Conservation (phyloP, 371 early-diverging fungal genomes). For the Enterospora canceri region DNA sequence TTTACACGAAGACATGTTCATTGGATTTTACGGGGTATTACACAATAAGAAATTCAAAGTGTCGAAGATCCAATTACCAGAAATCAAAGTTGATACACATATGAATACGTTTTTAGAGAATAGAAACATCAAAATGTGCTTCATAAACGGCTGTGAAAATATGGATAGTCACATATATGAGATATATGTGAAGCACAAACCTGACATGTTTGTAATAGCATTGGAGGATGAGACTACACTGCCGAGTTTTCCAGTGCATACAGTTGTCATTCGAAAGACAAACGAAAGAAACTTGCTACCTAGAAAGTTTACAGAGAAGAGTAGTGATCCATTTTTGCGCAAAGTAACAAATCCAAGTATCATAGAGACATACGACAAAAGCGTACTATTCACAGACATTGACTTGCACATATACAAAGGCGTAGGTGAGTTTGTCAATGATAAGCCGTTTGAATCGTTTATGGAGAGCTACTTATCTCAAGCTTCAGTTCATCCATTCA, state of each 20-base stretch:
- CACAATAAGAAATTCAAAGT: conserved; percentile 7
- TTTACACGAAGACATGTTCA: conserved; percentile 33
- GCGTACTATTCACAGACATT: conserved; percentile 12
- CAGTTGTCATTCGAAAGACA: background rate
- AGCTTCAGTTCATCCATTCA: conserved; percentile 26
- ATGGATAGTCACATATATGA: background rate
- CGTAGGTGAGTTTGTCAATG: conserved; percentile 23
- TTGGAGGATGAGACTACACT: background rate
- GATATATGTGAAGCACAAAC: background rate
- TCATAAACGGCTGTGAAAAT: conserved; percentile 10
- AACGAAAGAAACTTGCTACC: conserved; percentile 12
- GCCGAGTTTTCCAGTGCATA: background rate
- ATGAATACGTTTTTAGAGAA: background rate
- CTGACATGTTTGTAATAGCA: conserved; percentile 13
- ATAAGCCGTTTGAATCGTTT: conserved; percentile 31
- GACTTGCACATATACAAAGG: conserved; percentile 22
- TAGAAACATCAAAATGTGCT: conserved; percentile 1
- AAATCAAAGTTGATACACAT: background rate
- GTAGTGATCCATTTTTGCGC: conserved; percentile 4
- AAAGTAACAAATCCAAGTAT: conserved; percentile 25
- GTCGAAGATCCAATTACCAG: conserved; percentile 11
- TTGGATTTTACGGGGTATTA: conserved; percentile 15
- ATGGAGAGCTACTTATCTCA: conserved; percentile 24
- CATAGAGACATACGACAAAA: conserved; percentile 6
- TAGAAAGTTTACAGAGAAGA: conserved; percentile 2